Base-by-base conservation (phyloP, 2,329 filamentous ascomycete species). In the Mollisiaceae sp. region DNA sequence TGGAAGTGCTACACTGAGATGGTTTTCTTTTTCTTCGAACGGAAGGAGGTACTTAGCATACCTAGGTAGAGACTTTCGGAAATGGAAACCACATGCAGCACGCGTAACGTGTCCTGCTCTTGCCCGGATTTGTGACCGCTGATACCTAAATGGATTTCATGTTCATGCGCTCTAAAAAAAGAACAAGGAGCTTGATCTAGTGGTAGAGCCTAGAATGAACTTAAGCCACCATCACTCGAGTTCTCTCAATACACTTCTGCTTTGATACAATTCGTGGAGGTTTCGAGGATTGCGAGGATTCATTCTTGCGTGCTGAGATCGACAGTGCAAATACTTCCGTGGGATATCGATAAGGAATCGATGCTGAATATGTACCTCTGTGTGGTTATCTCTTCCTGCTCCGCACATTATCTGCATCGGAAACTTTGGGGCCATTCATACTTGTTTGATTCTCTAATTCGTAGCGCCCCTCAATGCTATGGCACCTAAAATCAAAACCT, bases 401-500 rank as follows among this genome's bases (percentile, higher is more conserved):
- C 15, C 12, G 4, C 11, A 41, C 38, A 41, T 41, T 41, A 41
- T 41, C 38, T 41, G 38, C 38, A 41, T 41, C 15, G 38, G 38
- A 9, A 41, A 41, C 11, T 41, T 18, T 41, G 4, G 38, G 15
- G 38, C 2, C 6, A 32, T 32, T 32, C 27, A 32, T 32, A 32
- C 3, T 6, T 32, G 5, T n/a, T 18, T 6, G 15, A 43, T 22
- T 15, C 36, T 39, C 50, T 68, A 75, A 66, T 74, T 75, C 18
- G 68, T 71, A 50, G 65, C 78, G 66, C 90, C 90, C 69, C 91
- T 87, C 70, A 95, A 77, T 1, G 93, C 92, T 86, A 97, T 96
- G 18, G 87, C 85, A 1, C 91, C 89, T 62, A 97, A 73, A 5
- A 94, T 82, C 50, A 91, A 82, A 61, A 85, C 82, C 75, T 96